Evolutionary conservation across 208 protist genomes (phyloP).

Genomic region (Endotrypanum monterogeii): DNA sequence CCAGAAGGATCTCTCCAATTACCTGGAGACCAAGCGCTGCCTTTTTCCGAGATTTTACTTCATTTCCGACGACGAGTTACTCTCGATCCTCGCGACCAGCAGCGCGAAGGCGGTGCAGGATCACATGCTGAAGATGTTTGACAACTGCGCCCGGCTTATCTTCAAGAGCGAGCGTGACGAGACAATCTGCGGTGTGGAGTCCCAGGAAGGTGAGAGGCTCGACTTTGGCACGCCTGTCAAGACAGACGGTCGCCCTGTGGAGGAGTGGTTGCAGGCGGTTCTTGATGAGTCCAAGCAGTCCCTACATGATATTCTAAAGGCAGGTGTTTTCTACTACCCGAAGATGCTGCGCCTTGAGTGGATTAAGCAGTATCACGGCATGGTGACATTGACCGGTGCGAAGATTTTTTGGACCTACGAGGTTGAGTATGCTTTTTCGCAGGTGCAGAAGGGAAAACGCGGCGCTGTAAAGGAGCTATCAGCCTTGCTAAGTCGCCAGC

Average conservation of each 20-base stretch:
- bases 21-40: constrained; percentile 97
- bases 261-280: constrained; percentile 98
- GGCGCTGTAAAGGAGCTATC: constrained; percentile 96
- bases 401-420: constrained; percentile 99
- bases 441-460: constrained; percentile 94
- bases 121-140: constrained; percentile 99
- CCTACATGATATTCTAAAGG: constrained; percentile 96
- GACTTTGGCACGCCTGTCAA: constrained; percentile 90
- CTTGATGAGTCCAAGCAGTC: constrained; percentile 95
- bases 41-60: constrained; percentile 99
- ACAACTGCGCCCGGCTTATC: constrained; percentile 95
- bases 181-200: constrained; percentile 95
- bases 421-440: constrained; percentile 96
- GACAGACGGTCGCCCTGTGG: constrained; percentile 93
- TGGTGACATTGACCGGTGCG: constrained; percentile 95
- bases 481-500: constrained; percentile 89
- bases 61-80: constrained; percentile 99
- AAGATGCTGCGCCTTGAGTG: constrained; percentile 94
- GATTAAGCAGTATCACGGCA: constrained; percentile 96
- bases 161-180: constrained; percentile 94
- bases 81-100: constrained; percentile 97
- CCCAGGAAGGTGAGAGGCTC: constrained; percentile 96
- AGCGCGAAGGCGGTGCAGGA: constrained; percentile 96
- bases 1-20: constrained; percentile 98
- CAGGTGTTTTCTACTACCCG: constrained; percentile 97